phyloP scores from a whole-genome alignment of 148 eudicot genomes.

The Polygonum aviculare region DNA sequence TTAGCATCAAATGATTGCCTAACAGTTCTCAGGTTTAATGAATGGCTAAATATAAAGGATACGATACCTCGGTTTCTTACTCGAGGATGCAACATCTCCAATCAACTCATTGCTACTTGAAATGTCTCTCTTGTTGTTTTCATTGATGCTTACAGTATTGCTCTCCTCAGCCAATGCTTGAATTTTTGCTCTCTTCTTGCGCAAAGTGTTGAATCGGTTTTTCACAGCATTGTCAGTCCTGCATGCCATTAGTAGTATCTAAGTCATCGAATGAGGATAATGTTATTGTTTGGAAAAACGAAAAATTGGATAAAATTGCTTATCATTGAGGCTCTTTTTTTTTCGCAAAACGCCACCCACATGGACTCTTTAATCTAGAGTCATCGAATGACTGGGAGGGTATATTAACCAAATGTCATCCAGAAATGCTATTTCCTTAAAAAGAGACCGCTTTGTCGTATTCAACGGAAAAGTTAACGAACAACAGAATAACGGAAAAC shows the following conservation, averaged over 20 bases:
- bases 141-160: conserved; percentile 31
- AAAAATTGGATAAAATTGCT: neutral
- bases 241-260: conserved; percentile 4
- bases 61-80: conserved; percentile 58
- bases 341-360: neutral
- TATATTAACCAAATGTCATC: neutral
- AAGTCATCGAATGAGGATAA: no score
- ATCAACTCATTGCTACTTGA: conserved; percentile 19
- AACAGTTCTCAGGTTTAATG: neutral
- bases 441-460: neutral
- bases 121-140: conserved; percentile 62
- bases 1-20: neutral
- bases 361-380: neutral
- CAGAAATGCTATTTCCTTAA: neutral
- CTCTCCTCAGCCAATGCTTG: conserved; percentile 79
- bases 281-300: neutral
- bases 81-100: conserved; percentile 25
- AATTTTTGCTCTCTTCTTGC: conserved; percentile 78
- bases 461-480: neutral
- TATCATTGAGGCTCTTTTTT: neutral
- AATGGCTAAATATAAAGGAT: neutral
- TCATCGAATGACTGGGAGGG: neutral
- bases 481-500: neutral
- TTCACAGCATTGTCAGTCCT: conserved; percentile 98
- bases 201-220: conserved; percentile 77